These are phyloP conservation scores for Ophiocordyceps camponoti-leonardi DNA, from an alignment of 2,329 filamentous ascomycete genomes.

Conservation along the genomic window DNA sequence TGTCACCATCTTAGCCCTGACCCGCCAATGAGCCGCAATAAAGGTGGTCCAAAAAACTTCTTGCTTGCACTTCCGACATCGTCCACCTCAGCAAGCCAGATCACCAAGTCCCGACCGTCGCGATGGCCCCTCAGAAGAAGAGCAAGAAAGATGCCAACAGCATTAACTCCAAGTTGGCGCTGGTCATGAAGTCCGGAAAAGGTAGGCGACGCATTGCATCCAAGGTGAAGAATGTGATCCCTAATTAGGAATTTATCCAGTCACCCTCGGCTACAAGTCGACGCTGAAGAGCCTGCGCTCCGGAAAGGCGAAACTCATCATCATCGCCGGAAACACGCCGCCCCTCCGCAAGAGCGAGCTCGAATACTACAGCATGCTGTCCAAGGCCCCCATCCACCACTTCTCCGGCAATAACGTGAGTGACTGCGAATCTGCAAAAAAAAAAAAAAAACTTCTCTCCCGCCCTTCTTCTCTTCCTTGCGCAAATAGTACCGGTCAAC, in stretches of 20 bases:
- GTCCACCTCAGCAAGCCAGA: slow-evolving; percentile 5
- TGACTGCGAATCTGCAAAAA: slow-evolving; percentile 12
- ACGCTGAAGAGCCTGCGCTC: slow-evolving; percentile 72
- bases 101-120: slow-evolving; percentile 22
- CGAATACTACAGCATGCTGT: slow-evolving; percentile 86
- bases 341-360: slow-evolving; percentile 96
- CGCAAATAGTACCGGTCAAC: not conserved
- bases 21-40: slow-evolving; percentile 4
- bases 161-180: slow-evolving; percentile 42
- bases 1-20: slow-evolving; percentile 4
- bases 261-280: slow-evolving; percentile 25
- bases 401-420: slow-evolving; percentile 98
- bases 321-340: slow-evolving; percentile 86
- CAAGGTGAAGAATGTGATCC: not conserved
- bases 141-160: slow-evolving; percentile 71
- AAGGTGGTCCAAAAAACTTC: slow-evolving; percentile 3
- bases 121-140: slow-evolving; percentile 58
- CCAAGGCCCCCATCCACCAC: slow-evolving; percentile 93
- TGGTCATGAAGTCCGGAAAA: slow-evolving; percentile 52
- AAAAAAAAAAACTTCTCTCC: too few relatives aligned
- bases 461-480: not conserved
- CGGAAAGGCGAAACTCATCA: slow-evolving; percentile 97
- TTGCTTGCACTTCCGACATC: not conserved
- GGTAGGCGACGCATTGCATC: slow-evolving; percentile 35
- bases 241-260: slow-evolving; percentile 6